phyloP scores from a whole-genome alignment of 371 early-diverging fungal genomes.

The Mucor racemosus region DNA sequence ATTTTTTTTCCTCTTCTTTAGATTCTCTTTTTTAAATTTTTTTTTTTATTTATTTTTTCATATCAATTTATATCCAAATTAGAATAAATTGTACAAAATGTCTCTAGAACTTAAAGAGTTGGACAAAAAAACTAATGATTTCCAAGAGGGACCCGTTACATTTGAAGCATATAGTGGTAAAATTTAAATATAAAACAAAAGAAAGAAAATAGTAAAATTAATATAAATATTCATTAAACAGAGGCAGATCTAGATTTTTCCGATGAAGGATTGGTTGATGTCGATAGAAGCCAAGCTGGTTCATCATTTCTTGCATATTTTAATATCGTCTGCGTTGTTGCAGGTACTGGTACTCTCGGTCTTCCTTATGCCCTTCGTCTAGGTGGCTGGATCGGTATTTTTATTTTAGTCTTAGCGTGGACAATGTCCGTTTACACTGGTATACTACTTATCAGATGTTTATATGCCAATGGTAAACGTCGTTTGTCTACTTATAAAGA shows the following conservation, averaged over 20 bases:
- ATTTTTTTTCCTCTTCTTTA: neutral
- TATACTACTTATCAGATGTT: slow-evolving; percentile 37
- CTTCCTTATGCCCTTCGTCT: slow-evolving; percentile 75
- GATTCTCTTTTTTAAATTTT: neutral
- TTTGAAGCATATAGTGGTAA: slow-evolving; percentile 34
- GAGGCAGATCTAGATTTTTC: slow-evolving; percentile 25
- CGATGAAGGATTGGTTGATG: slow-evolving; percentile 26
- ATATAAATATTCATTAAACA: neutral
- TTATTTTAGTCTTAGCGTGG: slow-evolving; percentile 75
- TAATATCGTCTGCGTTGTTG: slow-evolving; percentile 79
- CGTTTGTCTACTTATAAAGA: slow-evolving; percentile 47
- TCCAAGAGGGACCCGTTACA: slow-evolving; percentile 25
- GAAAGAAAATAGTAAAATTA: neutral
- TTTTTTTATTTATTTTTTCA: neutral
- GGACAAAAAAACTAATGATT: slow-evolving; percentile 26
- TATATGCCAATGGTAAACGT: slow-evolving; percentile 44
- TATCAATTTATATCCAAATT: neutral
- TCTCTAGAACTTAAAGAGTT: slow-evolving; percentile 16
- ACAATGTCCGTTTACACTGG: slow-evolving; percentile 66
- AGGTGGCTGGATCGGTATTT: slow-evolving; percentile 84
- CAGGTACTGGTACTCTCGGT: slow-evolving; percentile 84
- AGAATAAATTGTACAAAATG: slow-evolving; percentile 18
- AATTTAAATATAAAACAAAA: neutral
- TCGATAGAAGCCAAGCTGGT: slow-evolving; percentile 32
- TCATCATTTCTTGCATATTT: slow-evolving; percentile 58